phyloP scores from a whole-genome alignment of 306 rosid species.

The Erythrophleum fordii region DNA sequence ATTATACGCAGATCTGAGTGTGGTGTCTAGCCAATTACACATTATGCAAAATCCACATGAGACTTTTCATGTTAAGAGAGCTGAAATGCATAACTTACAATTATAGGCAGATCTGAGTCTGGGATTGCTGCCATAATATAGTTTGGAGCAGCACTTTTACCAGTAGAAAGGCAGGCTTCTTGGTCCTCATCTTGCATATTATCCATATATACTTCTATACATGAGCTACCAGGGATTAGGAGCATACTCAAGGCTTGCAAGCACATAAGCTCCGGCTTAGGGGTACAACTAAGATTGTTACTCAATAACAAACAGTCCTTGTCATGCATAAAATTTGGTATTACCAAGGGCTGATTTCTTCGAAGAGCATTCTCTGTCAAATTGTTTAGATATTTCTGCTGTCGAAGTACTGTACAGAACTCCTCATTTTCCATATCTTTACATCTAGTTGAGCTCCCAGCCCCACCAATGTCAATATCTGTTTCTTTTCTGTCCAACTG shows the following conservation, averaged over 20 bases:
- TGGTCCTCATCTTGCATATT: slow-evolving; percentile 52
- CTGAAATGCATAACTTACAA: slow-evolving; percentile 63
- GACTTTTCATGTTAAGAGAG: neutral
- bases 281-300: slow-evolving; percentile 57
- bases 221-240: slow-evolving; percentile 58
- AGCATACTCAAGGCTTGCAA: slow-evolving; percentile 83
- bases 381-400: slow-evolving; percentile 72
- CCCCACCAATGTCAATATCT: slow-evolving; percentile 50
- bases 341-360: slow-evolving; percentile 79
- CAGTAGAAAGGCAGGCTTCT: slow-evolving; percentile 50
- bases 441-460: slow-evolving; percentile 53
- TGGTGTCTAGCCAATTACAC: neutral
- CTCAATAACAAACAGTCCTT: slow-evolving; percentile 51
- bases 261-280: slow-evolving; percentile 78
- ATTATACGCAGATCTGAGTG: neutral
- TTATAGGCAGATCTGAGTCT: slow-evolving; percentile 60
- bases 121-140: slow-evolving; percentile 46
- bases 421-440: slow-evolving; percentile 61
- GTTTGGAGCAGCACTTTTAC: slow-evolving; percentile 51
- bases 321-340: slow-evolving; percentile 71
- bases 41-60: neutral
- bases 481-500: slow-evolving; percentile 65
- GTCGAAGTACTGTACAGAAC: slow-evolving; percentile 63
- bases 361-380: slow-evolving; percentile 87
- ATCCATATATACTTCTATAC: slow-evolving; percentile 59